Evolutionary conservation across 225 moss, liverwort and hornwort genomes (phyloP), one percentile per base, ranked within the genome.

Genomic region (Lunularia cruciata): DNA sequence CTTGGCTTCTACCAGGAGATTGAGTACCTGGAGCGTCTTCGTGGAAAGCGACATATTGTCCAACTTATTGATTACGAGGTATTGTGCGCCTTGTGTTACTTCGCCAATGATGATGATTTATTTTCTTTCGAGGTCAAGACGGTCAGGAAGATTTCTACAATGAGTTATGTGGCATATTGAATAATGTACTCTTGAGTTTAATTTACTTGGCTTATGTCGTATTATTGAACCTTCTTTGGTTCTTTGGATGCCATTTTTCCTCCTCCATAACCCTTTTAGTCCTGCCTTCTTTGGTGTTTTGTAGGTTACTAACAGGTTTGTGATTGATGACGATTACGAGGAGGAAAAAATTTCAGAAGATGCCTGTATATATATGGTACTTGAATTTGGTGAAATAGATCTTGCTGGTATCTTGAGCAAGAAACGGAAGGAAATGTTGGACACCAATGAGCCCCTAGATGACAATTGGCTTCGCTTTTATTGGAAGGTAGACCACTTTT

Each of bases 391-490:
- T 46, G 98, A 98, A 76, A 91, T 79, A 66, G 98, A 98, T 77
- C 78, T 93, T 66, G 91, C 98, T 66, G 84, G 88, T 38, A 93
- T 98, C 72, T 84, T 98, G 40, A 76, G 76, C 67, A 87, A 87
- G 13, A 98, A 90, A 74, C 88, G 93, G 48, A 93, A 88, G 77
- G 82, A 89, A 75, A 83, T 86, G 79, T 71, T 62, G 23, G 85
- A 76, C 65, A 78, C 60, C 38, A 79, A 73, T 33, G 86, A 93
- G 37, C 65, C 74, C 45, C 71, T 84, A 64, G 89, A 98, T 78
- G 88, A 87, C 69, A 88, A 89, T 72, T 98, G 98, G 98, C 87
- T 98, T 65, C 89, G 91, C 16, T 90, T 88, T 68, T 91, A 93
- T 54, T 98, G 98, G 98, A 85, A 93, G 91, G 94, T 94, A 85